A percentile compares a stretch with the other conserved stretches of the same genome.
Conservation (phyloP, 352 stramenopile species). For the Phytopythium boreale region DNA sequence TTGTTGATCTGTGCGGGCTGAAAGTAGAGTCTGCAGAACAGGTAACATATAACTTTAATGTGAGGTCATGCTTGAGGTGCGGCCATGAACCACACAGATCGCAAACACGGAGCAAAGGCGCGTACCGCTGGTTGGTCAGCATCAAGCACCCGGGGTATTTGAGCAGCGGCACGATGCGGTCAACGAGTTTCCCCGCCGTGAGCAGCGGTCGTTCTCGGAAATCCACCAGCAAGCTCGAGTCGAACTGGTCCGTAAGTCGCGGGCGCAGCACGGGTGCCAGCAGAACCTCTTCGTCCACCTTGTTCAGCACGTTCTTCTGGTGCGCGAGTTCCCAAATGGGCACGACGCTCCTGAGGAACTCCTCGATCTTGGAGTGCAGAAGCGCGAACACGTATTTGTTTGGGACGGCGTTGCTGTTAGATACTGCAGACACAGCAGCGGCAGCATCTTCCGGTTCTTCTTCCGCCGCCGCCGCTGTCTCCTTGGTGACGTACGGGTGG, state of each 20-base stretch:
- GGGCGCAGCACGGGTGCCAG: constrained; percentile 69
- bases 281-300: constrained; percentile 79
- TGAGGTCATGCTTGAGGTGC: too few relatives aligned
- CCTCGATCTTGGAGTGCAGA: constrained; percentile 79
- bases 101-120: not conserved
- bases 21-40: constrained; percentile 62
- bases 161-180: constrained; percentile 89
- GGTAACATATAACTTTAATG: too few relatives aligned
- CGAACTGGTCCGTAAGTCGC: constrained; percentile 83
- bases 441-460: not conserved
- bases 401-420: constrained; percentile 11
- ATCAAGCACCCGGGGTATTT: constrained; percentile 91
- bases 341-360: constrained; percentile 71
- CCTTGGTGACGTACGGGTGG: constrained; percentile 72
- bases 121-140: constrained; percentile 78
- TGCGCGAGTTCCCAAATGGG: constrained; percentile 68
- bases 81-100: too few relatives aligned
- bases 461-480: constrained; percentile 21
- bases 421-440: constrained; percentile 4
- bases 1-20: constrained; percentile 92
- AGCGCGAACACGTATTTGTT: constrained; percentile 82
- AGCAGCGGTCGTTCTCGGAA: constrained; percentile 86
- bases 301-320: constrained; percentile 71
- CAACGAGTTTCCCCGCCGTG: constrained; percentile 67
- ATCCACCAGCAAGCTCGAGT: constrained; percentile 86